Evolutionary conservation across 2,329 filamentous ascomycete genomes (phyloP).

Genomic region (Nothophaeocryptopus gaeumannii): DNA sequence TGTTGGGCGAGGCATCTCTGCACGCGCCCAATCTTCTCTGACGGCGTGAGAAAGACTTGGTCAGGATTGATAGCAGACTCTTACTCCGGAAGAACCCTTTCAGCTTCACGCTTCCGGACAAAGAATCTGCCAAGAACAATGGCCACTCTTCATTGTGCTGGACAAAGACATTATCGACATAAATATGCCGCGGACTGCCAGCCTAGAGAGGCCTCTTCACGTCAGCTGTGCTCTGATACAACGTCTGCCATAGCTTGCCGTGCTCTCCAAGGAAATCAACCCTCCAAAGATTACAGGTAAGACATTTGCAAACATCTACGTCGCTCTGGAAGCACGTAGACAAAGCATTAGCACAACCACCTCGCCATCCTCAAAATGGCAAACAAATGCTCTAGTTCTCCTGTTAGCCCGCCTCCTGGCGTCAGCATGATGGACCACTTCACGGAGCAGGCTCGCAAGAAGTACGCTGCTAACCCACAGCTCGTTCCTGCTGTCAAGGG

Average conservation of each 20-base stretch:
- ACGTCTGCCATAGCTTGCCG: background rate
- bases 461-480: slow-evolving; percentile 5
- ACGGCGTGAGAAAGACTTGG: too few relatives aligned
- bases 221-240: background rate
- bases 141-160: background rate
- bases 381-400: slow-evolving; percentile 1
- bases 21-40: too few relatives aligned
- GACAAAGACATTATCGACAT: background rate
- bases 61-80: too few relatives aligned
- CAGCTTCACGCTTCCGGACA: too few relatives aligned
- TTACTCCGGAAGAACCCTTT: too few relatives aligned
- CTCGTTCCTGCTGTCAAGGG: background rate
- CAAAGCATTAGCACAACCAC: background rate
- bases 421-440: slow-evolving; percentile 12
- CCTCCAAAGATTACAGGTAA: too few relatives aligned
- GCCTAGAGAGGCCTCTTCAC: background rate
- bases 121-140: background rate
- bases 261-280: background rate
- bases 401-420: slow-evolving; percentile 12
- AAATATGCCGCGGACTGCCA: background rate
- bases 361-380: slow-evolving; percentile 5
- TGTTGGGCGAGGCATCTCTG: too few relatives aligned
- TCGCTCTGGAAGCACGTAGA: slow-evolving; percentile 10
- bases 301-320: background rate
- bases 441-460: slow-evolving; percentile 16